Evolutionary conservation across 192 early-diverging fungal genomes (phyloP).

Genomic region (Backusella westeae): DNA sequence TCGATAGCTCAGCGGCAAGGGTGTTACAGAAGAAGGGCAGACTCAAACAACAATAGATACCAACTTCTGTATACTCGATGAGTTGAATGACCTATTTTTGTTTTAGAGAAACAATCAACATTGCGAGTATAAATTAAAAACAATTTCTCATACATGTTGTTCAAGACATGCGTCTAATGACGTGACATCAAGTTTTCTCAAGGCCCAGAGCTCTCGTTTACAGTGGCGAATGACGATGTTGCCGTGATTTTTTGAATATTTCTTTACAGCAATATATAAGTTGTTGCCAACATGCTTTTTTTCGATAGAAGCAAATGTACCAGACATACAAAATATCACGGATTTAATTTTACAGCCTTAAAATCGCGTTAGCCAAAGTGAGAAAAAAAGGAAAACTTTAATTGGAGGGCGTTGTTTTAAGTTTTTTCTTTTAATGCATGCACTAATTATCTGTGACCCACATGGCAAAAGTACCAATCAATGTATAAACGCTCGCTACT

Average conservation of each 20-base stretch:
- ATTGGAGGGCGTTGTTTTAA: background rate
- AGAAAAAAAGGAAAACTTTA: background rate
- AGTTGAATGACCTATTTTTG: constrained; percentile 9
- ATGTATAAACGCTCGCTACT: background rate
- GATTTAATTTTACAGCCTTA: too few species aligned
- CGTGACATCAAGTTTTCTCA: background rate
- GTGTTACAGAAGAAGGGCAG: constrained; percentile 8
- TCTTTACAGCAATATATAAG: constrained; percentile 6
- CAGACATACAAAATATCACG: too few species aligned
- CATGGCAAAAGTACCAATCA: background rate
- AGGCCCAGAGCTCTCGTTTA: constrained; percentile 10
- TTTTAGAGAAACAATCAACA: background rate
- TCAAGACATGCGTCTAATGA: background rate
- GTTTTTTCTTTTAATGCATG: background rate
- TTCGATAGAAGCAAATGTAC: constrained; percentile 14
- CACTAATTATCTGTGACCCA: background rate
- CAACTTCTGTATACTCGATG: background rate
- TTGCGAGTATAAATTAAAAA: background rate
- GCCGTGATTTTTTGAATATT: constrained; percentile 11
- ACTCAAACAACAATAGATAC: background rate
- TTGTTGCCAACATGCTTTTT: background rate
- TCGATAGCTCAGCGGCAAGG: background rate
- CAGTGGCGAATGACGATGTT: constrained; percentile 1
- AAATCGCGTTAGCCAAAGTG: too few species aligned
- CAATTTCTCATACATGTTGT: constrained; percentile 1